phyloP scores from a whole-genome alignment of 2,329 filamentous ascomycete species.

The Ampelomyces quisqualis region DNA sequence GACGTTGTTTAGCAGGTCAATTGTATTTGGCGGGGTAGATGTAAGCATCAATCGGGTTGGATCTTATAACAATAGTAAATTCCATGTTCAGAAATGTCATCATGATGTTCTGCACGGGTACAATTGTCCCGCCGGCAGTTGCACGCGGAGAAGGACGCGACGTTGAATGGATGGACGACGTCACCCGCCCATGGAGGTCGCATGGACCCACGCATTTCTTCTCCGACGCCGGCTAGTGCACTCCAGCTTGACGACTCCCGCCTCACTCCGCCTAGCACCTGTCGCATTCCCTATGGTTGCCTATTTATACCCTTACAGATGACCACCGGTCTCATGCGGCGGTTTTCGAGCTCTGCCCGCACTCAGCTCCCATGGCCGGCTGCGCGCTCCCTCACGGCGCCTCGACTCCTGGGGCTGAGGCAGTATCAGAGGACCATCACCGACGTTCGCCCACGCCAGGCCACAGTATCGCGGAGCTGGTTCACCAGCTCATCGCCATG shows the following conservation, averaged over 20 bases:
- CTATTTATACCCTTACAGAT: conserved; percentile 35
- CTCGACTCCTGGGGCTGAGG: conserved; percentile 34
- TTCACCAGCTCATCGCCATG: conserved; percentile 47
- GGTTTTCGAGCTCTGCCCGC: conserved; percentile 47
- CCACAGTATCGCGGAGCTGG: conserved; percentile 44
- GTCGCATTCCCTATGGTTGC: conserved; percentile 32
- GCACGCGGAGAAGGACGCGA: conserved; percentile 7
- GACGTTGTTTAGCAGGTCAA: too few species aligned
- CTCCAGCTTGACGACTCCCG: neutral
- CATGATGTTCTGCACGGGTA: conserved; percentile 3
- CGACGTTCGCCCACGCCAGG: conserved; percentile 34
- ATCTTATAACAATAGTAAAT: too few species aligned
- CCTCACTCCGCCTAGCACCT: conserved; percentile 3
- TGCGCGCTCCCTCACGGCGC: conserved; percentile 24
- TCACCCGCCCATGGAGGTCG: neutral
- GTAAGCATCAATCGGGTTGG: too few species aligned
- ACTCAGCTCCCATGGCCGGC: conserved; percentile 27
- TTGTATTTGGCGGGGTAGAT: neutral
- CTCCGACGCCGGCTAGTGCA: conserved; percentile 11
- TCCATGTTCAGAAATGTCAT: conserved; percentile 19
- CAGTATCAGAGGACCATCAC: conserved; percentile 39
- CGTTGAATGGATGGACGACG: neutral
- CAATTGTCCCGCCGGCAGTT: conserved; percentile 8
- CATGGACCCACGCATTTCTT: conserved; percentile 3
- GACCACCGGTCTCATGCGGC: conserved; percentile 51